Percentiles rank a stretch among this genome's conserved stretches.
Conservation (phyloP, 169 alveolate genomes). For the Cryptosporidium viatorum region DNA sequence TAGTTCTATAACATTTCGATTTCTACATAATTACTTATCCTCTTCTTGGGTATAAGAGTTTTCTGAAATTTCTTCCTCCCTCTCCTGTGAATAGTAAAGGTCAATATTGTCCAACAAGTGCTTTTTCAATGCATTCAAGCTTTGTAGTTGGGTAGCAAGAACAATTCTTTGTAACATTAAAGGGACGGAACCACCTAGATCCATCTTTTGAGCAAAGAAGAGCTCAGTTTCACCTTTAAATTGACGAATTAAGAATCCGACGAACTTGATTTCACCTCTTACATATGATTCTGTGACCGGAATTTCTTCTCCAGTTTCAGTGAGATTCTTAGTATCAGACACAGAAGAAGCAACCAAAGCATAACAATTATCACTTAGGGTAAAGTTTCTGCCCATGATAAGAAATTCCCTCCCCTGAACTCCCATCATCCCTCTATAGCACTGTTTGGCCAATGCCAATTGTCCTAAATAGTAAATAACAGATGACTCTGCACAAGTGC, state of each 20-base stretch:
- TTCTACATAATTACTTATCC: neutral
- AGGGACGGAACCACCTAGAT: constrained; percentile 57
- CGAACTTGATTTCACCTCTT: constrained; percentile 42
- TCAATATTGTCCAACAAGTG: constrained; percentile 24
- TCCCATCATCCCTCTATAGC: constrained; percentile 73
- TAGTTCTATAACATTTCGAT: too few relatives aligned
- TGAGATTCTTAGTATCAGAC: neutral
- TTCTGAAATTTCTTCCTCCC: neutral
- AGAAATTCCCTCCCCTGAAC: constrained; percentile 66
- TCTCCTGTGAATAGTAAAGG: constrained; percentile 18
- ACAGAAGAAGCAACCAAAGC: constrained; percentile 33
- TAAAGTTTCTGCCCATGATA: constrained; percentile 39
- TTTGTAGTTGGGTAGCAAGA: constrained; percentile 44
- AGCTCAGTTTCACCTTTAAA: constrained; percentile 27
- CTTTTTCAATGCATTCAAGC: constrained; percentile 36
- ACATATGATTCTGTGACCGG: constrained; percentile 48
- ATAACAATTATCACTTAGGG: constrained; percentile 31
- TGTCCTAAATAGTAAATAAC: constrained; percentile 2
- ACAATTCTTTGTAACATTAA: constrained; percentile 58
- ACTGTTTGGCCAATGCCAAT: constrained; percentile 19
- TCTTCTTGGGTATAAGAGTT: neutral
- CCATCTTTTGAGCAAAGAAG: constrained; percentile 60
- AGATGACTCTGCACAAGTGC: constrained; percentile 53
- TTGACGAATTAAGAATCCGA: constrained; percentile 36
- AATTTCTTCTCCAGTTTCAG: constrained; percentile 7